phyloP scores from a whole-genome alignment of 1,284 basidiomycete genomes.

The Malassezia nana region DNA sequence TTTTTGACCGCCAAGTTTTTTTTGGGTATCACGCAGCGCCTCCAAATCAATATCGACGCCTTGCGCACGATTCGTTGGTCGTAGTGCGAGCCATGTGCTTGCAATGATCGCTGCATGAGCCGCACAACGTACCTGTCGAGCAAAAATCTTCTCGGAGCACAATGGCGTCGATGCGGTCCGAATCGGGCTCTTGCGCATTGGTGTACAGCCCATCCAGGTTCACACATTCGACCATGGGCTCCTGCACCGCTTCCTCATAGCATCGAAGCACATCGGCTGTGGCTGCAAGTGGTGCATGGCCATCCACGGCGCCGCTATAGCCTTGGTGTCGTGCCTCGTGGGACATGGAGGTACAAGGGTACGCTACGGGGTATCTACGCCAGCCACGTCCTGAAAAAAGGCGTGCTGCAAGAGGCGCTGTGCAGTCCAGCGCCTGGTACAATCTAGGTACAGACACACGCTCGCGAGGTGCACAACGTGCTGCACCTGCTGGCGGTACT shows the following conservation, averaged over 20 bases:
- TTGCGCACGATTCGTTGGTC: slow-evolving; percentile 20
- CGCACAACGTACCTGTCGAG: slow-evolving; percentile 16
- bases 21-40: slow-evolving; percentile 25
- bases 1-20: slow-evolving; percentile 7
- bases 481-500: slow-evolving; percentile 29
- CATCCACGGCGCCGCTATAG: not conserved
- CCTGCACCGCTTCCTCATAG: slow-evolving; percentile 39
- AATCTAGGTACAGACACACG: slow-evolving; percentile 37
- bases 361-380: slow-evolving; percentile 1
- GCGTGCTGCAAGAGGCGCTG: slow-evolving; percentile 32
- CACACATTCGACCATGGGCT: slow-evolving; percentile 26
- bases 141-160: slow-evolving; percentile 37
- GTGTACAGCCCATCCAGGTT: slow-evolving; percentile 35
- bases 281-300: slow-evolving; percentile 17
- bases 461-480: slow-evolving; percentile 37
- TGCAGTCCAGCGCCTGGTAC: slow-evolving; percentile 37
- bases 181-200: slow-evolving; percentile 20
- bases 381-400: slow-evolving; percentile 24
- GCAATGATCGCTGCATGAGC: slow-evolving; percentile 23
- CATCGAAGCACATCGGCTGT: slow-evolving; percentile 24
- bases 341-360: slow-evolving; percentile 3
- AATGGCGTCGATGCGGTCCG: slow-evolving; percentile 23
- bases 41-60: slow-evolving; percentile 35
- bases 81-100: slow-evolving; percentile 25
- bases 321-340: slow-evolving; percentile 17